A percentile compares a stretch with the other conserved stretches of the same genome.
Evolutionary conservation across 2,329 filamentous ascomycete species (phyloP).

Genomic region (Fusarium bulbicola): DNA sequence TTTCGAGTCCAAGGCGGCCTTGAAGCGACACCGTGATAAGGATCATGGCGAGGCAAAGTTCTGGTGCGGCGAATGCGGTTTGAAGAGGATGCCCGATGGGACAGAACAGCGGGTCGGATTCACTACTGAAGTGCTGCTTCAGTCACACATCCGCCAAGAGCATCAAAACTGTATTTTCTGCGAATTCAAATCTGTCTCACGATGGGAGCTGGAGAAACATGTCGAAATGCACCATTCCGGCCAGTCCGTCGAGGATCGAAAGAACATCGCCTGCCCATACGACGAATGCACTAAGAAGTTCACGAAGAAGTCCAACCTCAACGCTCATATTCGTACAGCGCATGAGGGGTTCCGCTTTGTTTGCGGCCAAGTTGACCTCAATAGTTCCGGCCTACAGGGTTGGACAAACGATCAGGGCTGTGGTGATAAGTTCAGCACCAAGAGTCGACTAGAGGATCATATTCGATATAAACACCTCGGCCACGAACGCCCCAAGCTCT

Average conservation of each 20-base stretch:
- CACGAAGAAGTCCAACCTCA: constrained; percentile 84
- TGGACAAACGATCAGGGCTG: constrained; percentile 78
- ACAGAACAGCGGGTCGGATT: constrained; percentile 66
- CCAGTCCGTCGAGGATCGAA: constrained; percentile 68
- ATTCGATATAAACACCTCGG: constrained; percentile 83
- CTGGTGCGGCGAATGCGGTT: constrained; percentile 78
- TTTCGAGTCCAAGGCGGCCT: constrained; percentile 77
- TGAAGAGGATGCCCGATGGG: constrained; percentile 50
- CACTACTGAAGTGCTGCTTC: constrained; percentile 74
- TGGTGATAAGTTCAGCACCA: constrained; percentile 78
- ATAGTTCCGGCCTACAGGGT: constrained; percentile 61
- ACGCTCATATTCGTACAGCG: constrained; percentile 78
- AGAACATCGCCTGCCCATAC: constrained; percentile 72
- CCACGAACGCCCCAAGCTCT: constrained; percentile 54
- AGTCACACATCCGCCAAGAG: constrained; percentile 75
- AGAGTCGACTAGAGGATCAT: constrained; percentile 83
- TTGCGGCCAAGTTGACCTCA: constrained; percentile 77
- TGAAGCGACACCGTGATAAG: constrained; percentile 76
- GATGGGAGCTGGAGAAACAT: constrained; percentile 77
- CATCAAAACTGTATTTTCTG: constrained; percentile 84
- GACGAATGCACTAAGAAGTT: constrained; percentile 78
- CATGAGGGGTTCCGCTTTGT: constrained; percentile 81
- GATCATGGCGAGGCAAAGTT: constrained; percentile 76
- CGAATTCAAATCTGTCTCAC: constrained; percentile 71
- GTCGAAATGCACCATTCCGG: constrained; percentile 80